Percentiles rank a stretch among this genome's conserved stretches.
Evolutionary conservation across 192 early-diverging fungal species (phyloP).

Genomic region (Umbelopsis ramanniana): DNA sequence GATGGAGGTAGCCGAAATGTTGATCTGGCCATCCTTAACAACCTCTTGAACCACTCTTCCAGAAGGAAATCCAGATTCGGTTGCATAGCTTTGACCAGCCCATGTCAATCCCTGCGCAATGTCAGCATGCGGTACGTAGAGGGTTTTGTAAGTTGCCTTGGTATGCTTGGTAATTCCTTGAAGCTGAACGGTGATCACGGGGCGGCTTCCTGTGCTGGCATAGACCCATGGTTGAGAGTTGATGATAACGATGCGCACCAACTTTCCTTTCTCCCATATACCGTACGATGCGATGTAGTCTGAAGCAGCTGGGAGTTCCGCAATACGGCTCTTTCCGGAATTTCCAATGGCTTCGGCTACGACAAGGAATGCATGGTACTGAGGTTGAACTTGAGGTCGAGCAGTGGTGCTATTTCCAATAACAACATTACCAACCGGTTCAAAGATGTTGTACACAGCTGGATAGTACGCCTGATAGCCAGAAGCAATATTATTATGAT

Average conservation of each 20-base stretch:
- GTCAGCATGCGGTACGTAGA: constrained; percentile 10
- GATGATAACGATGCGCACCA: constrained; percentile 3
- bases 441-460: constrained; percentile 15
- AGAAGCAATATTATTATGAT: constrained; percentile 3
- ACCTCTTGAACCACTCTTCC: background rate
- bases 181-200: constrained; percentile 2
- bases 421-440: constrained; percentile 6
- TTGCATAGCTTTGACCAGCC: constrained; percentile 4
- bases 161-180: background rate
- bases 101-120: constrained; percentile 7
- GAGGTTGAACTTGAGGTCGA: constrained; percentile 4
- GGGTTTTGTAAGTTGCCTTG: background rate
- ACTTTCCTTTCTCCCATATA: background rate
- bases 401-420: background rate
- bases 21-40: background rate
- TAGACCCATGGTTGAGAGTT: constrained; percentile 3
- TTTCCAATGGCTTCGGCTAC: constrained; percentile 12
- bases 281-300: constrained; percentile 1
- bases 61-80: constrained; percentile 3
- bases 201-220: constrained; percentile 1
- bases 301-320: background rate
- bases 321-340: background rate
- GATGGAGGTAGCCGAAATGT: background rate
- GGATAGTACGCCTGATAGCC: constrained; percentile 10
- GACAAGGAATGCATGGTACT: constrained; percentile 22